Evolutionary conservation across 208 protist species (phyloP).

Genomic region (Acanthamoeba triangularis): DNA sequence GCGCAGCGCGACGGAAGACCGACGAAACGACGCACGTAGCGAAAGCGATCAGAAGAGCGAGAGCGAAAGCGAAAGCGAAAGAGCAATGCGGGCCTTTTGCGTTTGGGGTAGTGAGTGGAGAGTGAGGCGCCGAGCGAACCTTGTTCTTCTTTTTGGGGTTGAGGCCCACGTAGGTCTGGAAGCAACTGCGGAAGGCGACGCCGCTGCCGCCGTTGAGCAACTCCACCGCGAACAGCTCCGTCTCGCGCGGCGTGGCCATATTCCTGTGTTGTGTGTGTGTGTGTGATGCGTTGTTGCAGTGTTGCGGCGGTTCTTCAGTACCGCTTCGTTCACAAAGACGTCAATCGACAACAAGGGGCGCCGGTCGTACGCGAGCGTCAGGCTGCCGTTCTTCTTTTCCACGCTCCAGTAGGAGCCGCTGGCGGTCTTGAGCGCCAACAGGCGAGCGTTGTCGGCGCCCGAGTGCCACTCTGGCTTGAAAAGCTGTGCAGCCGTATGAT

Average conservation of each 20-base stretch:
- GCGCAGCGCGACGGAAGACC: background rate
- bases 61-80: background rate
- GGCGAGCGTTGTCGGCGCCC: background rate
- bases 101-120: background rate
- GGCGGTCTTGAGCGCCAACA: slow-evolving; percentile 10
- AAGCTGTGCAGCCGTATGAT: background rate
- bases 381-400: slow-evolving; percentile 62
- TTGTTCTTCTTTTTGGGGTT: slow-evolving; percentile 45
- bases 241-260: slow-evolving; percentile 28
- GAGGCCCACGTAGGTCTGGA: slow-evolving; percentile 50
- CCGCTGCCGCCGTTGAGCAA: slow-evolving; percentile 25
- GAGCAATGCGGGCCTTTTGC: too few relatives aligned
- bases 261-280: background rate
- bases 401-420: slow-evolving; percentile 57
- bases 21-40: too few relatives aligned
- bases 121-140: background rate
- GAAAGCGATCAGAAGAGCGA: background rate
- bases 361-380: background rate
- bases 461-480: slow-evolving; percentile 47
- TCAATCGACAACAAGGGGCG: background rate
- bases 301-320: background rate
- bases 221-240: slow-evolving; percentile 54
- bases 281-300: background rate
- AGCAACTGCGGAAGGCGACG: slow-evolving; percentile 5
- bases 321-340: too few relatives aligned